Evolutionary conservation across 192 early-diverging fungal species (phyloP).

Genomic region (Coemansia umbellata): DNA sequence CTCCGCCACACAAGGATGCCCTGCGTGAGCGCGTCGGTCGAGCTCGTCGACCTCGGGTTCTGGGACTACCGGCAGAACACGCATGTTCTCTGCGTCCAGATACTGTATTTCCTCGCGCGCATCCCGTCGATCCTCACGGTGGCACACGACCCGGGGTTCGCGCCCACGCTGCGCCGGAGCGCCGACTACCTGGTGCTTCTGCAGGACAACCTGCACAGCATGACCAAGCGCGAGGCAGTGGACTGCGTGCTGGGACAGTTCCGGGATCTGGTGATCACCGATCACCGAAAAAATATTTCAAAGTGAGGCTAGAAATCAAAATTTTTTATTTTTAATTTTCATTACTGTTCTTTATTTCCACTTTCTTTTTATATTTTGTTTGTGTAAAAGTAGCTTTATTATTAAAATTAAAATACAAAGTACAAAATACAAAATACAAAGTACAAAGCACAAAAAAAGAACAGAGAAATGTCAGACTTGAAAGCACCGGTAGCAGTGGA

Average conservation of each 20-base stretch:
- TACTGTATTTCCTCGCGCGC: neutral
- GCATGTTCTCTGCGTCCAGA: neutral
- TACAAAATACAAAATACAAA: too few species aligned
- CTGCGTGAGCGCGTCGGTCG: neutral
- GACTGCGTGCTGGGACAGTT: neutral
- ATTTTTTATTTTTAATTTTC: neutral
- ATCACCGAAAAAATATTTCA: neutral
- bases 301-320: neutral
- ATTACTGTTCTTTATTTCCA: neutral
- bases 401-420: too few species aligned
- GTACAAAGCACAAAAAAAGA: too few species aligned
- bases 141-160: neutral
- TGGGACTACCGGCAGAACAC: neutral
- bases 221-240: too few species aligned
- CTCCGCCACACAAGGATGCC: neutral
- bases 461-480: too few species aligned
- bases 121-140: neutral
- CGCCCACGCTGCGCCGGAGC: neutral
- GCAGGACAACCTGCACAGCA: neutral
- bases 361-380: neutral
- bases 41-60: neutral
- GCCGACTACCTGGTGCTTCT: neutral
- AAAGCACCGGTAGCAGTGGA: slow-evolving; percentile 23
- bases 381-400: too few species aligned
- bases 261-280: neutral